Evolutionary conservation across 1,284 basidiomycete species (phyloP).

Genomic region (Puccinia coronata): DNA sequence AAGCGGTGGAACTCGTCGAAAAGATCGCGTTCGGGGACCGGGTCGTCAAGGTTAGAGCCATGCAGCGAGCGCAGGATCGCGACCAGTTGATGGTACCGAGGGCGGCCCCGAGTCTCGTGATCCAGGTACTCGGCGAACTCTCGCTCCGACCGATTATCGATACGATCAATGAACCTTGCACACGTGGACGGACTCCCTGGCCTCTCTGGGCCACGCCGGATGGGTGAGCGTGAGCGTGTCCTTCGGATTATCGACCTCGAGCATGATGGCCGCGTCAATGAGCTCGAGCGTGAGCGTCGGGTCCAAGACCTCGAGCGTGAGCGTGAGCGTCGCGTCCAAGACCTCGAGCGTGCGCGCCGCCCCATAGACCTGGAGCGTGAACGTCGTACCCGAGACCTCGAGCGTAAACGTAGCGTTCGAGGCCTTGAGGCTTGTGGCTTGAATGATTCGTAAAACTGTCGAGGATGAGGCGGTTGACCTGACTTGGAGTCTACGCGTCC

Average conservation of each 20-base stretch:
- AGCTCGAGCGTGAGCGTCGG: too few species aligned
- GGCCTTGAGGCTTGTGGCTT: too few species aligned
- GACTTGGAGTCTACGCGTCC: neutral
- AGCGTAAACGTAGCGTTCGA: too few species aligned
- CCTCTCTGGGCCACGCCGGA: neutral
- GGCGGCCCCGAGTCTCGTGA: neutral
- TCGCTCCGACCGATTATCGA: neutral
- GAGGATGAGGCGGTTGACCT: neutral
- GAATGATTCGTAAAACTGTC: neutral
- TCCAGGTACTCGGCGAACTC: conserved; percentile 15
- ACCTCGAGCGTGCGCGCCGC: neutral
- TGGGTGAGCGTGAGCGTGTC: too few species aligned
- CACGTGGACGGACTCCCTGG: neutral
- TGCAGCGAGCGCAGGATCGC: neutral
- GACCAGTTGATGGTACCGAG: neutral
- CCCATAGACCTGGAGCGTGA: too few species aligned
- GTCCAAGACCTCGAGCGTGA: too few species aligned
- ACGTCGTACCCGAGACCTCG: too few species aligned
- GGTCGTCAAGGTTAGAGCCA: neutral
- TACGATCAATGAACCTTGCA: neutral
- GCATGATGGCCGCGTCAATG: too few species aligned
- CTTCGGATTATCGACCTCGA: too few species aligned
- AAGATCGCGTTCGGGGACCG: neutral
- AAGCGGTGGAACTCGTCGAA: neutral
- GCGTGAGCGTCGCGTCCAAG: neutral